Evolutionary conservation across 176 grass and related monocot genomes (phyloP).

Genomic region (Tillandsia fasciculata): DNA sequence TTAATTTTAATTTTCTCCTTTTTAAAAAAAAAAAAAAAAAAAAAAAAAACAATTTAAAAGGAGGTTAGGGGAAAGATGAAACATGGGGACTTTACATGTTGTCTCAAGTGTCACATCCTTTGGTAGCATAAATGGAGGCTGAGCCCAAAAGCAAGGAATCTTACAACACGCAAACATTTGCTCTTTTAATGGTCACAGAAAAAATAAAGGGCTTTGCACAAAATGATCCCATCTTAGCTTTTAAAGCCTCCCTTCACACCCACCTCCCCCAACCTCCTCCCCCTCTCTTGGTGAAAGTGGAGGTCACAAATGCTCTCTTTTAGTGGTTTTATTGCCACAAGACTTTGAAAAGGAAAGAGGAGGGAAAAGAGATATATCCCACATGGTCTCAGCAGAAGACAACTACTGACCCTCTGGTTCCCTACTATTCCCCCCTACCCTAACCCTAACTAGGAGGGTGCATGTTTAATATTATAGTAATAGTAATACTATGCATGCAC

Average conservation of each 20-base stretch:
- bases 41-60: neutral
- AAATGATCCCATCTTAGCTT: neutral
- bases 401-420: neutral
- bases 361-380: neutral
- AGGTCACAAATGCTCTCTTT: neutral
- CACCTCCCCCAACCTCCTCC: neutral
- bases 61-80: neutral
- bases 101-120: conserved; percentile 8
- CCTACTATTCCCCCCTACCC: neutral
- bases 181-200: neutral
- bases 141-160: conserved; percentile 17
- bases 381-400: neutral
- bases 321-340: neutral
- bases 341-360: neutral
- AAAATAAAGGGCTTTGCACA: conserved; percentile 8
- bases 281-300: neutral
- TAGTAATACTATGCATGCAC: too few species aligned
- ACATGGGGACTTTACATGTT: neutral
- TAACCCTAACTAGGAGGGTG: too few species aligned
- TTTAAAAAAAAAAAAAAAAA: neutral
- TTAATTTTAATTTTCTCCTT: neutral
- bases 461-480: too few species aligned
- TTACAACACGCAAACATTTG: conserved; percentile 8
- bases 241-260: neutral
- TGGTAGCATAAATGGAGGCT: neutral